phyloP scores from a whole-genome alignment of 352 stramenopile species.

The Phytophthora pistaciae region DNA sequence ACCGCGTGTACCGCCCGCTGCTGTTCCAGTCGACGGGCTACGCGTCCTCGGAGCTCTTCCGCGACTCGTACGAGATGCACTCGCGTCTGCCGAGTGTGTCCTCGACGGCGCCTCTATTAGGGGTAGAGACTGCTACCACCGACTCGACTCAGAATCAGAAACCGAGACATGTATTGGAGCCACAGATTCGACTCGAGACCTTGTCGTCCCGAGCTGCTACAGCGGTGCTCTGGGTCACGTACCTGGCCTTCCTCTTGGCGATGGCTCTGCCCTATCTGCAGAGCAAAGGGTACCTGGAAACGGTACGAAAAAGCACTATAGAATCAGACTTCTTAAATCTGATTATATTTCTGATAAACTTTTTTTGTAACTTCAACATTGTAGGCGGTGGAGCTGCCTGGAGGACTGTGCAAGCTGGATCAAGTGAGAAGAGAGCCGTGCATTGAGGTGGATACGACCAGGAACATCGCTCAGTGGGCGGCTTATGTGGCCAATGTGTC shows the following conservation, averaged over 20 bases:
- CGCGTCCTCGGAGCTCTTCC: conserved; percentile 82
- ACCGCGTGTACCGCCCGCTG: conserved; percentile 79
- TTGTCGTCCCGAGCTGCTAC: conserved; percentile 78
- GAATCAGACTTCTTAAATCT: conserved; percentile 12
- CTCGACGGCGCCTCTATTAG: conserved; percentile 37
- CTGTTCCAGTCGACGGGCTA: conserved; percentile 86
- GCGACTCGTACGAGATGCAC: conserved; percentile 85
- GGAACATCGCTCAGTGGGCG: conserved; percentile 62
- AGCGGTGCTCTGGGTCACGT: conserved; percentile 80
- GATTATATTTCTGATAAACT: conserved; percentile 16
- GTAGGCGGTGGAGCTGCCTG: conserved; percentile 64
- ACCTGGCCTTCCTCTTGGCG: conserved; percentile 77
- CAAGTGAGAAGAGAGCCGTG: conserved; percentile 48
- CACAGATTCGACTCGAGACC: conserved; percentile 84
- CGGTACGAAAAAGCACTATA: conserved; percentile 35
- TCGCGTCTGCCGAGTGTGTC: conserved; percentile 51
- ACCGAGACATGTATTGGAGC: conserved; percentile 39
- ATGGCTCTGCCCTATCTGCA: conserved; percentile 80
- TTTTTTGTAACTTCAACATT: conserved; percentile 21
- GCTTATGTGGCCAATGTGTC: conserved; percentile 82
- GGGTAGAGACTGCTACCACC: conserved; percentile 13
- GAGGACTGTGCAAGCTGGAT: conserved; percentile 51
- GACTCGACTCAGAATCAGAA: conserved; percentile 35
- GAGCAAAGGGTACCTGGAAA: conserved; percentile 76
- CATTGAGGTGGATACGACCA: conserved; percentile 69